Base-by-base conservation (phyloP, 805 yeast species). In the Kuraishia floccosa region DNA sequence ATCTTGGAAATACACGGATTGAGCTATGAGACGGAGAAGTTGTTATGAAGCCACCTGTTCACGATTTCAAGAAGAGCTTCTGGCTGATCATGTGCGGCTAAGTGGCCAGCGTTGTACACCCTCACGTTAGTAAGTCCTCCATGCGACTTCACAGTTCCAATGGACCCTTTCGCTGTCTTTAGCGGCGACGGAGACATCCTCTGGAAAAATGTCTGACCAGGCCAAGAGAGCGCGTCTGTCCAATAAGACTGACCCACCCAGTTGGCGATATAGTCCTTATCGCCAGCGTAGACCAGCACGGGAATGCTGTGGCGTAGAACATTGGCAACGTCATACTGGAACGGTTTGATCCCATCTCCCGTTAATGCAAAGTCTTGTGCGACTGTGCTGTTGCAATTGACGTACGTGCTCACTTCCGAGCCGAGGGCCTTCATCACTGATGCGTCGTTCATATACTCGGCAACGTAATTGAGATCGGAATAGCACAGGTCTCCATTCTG, bases 41-140 rank as follows among this genome's bases (percentile, higher is more conserved):
- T n/a, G n/a, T n/a, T n/a, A n/a, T 56, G 41, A 30, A 84, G 57
- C 96, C 96, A 89, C 51, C 79, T 68, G 62, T 84, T 81, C 39
- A 87, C 69, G 86, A 87, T 77, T 34, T 72, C 85, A 39, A 80
- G 63, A 2, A 94, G 60, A 46, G 67, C 65, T 44, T 70, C 75
- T 13, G 96, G 94, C 60, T 81, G 89, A 57, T 87, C 87, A 47
- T 60, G 78, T 12, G 96, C 96, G 39, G 85, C 95, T 96, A 87
- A 86, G 58, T 89, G 96, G 17, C 96, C 96, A 31, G 93, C 96
- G 39, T 75, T 89, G 46, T 65, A 87, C 7, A 87, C 72, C 53
- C 95, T 71, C 53, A 84, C 64, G 62, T 79, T 89, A 4, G 94
- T 81, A 43, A 87, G 74, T 36, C 70, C 65, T 29, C 76, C 76